Percentiles rank a stretch among this genome's conserved stretches.
Evolutionary conservation across 331 rosid species (phyloP).

Genomic region (Arachis monticola): DNA sequence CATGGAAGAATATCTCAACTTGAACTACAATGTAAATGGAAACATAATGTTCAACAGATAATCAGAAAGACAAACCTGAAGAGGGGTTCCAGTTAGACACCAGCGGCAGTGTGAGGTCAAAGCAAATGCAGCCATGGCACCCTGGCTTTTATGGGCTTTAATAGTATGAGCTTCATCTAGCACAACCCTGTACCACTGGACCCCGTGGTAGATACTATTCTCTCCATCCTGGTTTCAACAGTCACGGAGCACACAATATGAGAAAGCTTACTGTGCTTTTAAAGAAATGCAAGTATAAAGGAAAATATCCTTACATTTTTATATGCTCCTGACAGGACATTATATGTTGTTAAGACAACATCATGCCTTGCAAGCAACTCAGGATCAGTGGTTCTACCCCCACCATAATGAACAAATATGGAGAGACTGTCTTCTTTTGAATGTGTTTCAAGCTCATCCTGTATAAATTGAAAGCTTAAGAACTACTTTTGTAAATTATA

Average conservation of each 20-base stretch:
- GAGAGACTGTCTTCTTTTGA: constrained; percentile 63
- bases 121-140: constrained; percentile 67
- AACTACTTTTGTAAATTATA: constrained; percentile 30
- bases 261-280: constrained; percentile 9
- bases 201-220: constrained; percentile 67
- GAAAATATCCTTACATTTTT: constrained; percentile 58
- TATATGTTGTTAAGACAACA: constrained; percentile 85
- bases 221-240: constrained; percentile 56
- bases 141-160: constrained; percentile 62
- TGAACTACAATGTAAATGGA: not conserved
- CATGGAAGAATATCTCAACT: not conserved
- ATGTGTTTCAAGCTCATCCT: constrained; percentile 92
- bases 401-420: constrained; percentile 82
- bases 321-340: constrained; percentile 62
- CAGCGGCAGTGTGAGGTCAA: constrained; percentile 81
- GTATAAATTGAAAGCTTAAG: constrained; percentile 40
- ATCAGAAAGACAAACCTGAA: constrained; percentile 65
- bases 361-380: constrained; percentile 61
- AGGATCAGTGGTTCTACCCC: constrained; percentile 61
- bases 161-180: constrained; percentile 94
- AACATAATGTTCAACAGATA: constrained; percentile 1
- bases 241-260: not conserved
- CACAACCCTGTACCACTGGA: constrained; percentile 88
- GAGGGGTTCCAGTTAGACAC: constrained; percentile 95
- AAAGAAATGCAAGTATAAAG: constrained; percentile 7